These are phyloP conservation scores for Ophiostoma fasciatum DNA, from an alignment of 2,329 filamentous ascomycete genomes.

Conservation along the genomic window DNA sequence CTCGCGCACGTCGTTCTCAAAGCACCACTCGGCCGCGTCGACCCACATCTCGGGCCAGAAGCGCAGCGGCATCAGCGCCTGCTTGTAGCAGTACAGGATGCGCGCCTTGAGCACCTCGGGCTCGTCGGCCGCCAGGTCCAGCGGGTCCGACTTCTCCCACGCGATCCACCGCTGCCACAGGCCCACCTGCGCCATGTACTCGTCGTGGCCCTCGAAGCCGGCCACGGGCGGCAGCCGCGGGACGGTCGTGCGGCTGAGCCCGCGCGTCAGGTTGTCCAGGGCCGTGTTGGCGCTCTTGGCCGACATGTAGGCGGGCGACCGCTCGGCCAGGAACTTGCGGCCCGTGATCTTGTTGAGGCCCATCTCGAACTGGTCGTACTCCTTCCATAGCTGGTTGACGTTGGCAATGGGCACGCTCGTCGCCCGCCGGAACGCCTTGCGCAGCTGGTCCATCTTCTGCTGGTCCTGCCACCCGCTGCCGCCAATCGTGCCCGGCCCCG, in stretches of 20 bases:
- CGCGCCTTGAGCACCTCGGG: slow-evolving; percentile 58
- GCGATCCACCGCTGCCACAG: slow-evolving; percentile 89
- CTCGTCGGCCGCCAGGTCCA: slow-evolving; percentile 77
- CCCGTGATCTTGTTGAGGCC: slow-evolving; percentile 84
- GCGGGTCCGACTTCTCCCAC: slow-evolving; percentile 88
- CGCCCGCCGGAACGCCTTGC: slow-evolving; percentile 84
- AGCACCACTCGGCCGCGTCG: slow-evolving; percentile 86
- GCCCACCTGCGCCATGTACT: slow-evolving; percentile 71
- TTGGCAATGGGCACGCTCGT: slow-evolving; percentile 75
- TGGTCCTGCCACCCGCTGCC: slow-evolving; percentile 89
- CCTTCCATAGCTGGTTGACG: slow-evolving; percentile 81
- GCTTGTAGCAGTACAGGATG: slow-evolving; percentile 81
- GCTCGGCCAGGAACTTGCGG: slow-evolving; percentile 86
- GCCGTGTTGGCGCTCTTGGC: slow-evolving; percentile 82
- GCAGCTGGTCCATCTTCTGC: slow-evolving; percentile 90
- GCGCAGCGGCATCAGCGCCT: slow-evolving; percentile 79
- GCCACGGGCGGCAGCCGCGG: slow-evolving; percentile 69
- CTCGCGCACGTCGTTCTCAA: slow-evolving; percentile 52
- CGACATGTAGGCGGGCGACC: slow-evolving; percentile 89
- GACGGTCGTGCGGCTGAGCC: slow-evolving; percentile 60
- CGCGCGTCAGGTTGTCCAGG: slow-evolving; percentile 73
- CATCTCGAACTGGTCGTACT: slow-evolving; percentile 96
- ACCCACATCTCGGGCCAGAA: slow-evolving; percentile 97
- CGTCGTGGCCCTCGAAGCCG: slow-evolving; percentile 74
- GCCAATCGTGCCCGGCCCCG: slow-evolving; percentile 70